Conservation (phyloP, 2,329 filamentous ascomycete species). For the Fusarium devonianum region DNA sequence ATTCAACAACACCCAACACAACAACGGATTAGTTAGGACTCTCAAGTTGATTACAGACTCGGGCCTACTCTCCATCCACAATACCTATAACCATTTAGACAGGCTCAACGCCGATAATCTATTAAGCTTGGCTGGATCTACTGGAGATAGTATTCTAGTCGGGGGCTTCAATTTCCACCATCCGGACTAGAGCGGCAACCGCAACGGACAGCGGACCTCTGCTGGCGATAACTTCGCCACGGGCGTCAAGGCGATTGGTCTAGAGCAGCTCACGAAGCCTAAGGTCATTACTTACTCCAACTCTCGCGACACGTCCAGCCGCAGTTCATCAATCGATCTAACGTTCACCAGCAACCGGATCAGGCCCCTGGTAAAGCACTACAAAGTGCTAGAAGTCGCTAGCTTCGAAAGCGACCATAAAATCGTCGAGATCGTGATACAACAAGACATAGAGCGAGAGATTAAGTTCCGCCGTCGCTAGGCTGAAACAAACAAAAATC, state of each 20-base stretch:
- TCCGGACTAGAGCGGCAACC: background rate
- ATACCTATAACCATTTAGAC: background rate
- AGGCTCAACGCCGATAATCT: background rate
- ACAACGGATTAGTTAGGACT: conserved; percentile 2
- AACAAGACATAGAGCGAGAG: background rate
- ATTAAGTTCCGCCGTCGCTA: background rate
- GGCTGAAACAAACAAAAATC: background rate
- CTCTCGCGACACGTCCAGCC: background rate
- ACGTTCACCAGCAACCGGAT: background rate
- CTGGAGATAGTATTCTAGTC: background rate
- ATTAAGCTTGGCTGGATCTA: background rate
- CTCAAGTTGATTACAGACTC: background rate
- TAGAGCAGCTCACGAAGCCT: background rate
- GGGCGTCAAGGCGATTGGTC: background rate
- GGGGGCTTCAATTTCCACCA: conserved; percentile 11
- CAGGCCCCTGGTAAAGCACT: background rate
- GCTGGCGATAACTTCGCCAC: background rate
- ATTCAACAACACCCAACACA: background rate
- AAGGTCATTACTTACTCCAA: conserved; percentile 1
- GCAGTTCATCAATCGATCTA: conserved; percentile 4
- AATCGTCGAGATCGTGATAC: background rate
- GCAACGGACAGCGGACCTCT: background rate
- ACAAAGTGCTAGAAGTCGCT: background rate
- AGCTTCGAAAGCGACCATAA: conserved; percentile 6
- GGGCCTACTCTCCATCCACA: background rate